Conservation (phyloP, 371 early-diverging fungal species). For the Rhizomucor miehei region DNA sequence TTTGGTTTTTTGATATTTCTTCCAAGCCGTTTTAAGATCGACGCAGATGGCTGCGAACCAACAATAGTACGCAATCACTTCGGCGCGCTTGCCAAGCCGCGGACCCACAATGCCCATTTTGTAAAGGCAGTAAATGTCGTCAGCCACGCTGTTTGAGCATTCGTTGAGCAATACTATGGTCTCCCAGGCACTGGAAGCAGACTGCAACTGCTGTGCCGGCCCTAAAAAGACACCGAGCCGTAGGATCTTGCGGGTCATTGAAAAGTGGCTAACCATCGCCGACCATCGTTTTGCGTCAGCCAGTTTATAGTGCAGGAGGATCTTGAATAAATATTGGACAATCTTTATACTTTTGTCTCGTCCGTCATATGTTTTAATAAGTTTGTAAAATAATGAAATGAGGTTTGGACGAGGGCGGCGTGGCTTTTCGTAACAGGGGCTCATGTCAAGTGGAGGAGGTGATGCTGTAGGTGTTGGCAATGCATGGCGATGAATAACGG, state of each 20-base stretch:
- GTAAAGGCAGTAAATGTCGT: conserved; percentile 71
- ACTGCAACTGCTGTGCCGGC: conserved; percentile 43
- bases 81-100: conserved; percentile 40
- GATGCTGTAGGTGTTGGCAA: conserved; percentile 23
- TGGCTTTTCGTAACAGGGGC: conserved; percentile 1
- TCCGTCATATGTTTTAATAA: conserved; percentile 62
- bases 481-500: conserved; percentile 1
- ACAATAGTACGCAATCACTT: conserved; percentile 49
- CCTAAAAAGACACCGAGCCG: conserved; percentile 66
- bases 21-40: conserved; percentile 34
- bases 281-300: conserved; percentile 41
- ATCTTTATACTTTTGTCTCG: conserved; percentile 83
- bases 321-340: conserved; percentile 74
- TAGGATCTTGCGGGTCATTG: conserved; percentile 71
- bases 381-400: conserved; percentile 22
- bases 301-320: conserved; percentile 50
- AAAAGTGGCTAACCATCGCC: conserved; percentile 63
- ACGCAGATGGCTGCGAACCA: conserved; percentile 60
- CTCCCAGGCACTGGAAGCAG: conserved; percentile 7
- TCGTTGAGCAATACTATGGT: conserved; percentile 29
- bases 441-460: conserved; percentile 16
- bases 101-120: conserved; percentile 62
- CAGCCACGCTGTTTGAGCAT: conserved; percentile 67
- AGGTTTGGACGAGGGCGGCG: background rate
- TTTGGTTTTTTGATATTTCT: conserved; percentile 15